Base-by-base conservation (phyloP, 1,284 basidiomycete species). In the Cryptococcus sp. region DNA sequence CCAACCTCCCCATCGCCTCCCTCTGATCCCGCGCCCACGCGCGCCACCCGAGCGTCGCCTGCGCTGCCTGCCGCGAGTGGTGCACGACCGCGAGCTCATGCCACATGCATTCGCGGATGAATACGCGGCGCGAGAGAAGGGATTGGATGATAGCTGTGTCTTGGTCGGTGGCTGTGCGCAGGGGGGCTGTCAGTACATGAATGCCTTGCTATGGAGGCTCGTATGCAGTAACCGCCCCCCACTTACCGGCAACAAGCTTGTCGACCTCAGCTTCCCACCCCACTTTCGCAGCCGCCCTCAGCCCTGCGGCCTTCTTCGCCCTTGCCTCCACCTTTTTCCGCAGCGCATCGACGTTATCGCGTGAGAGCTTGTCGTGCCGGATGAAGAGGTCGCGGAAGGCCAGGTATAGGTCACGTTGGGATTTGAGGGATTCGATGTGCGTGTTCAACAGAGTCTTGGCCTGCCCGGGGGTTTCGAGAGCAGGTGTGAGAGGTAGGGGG, bases 61-160 rank as follows among this genome's bases (percentile, higher is more conserved):
- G 81, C 0, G 87, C 82, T 61, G 91, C 89, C 77, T 94, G 91
- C 43, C 88, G 80, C 67, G 92, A 91, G 74, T 94, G 91, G 50
- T 92, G 78, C 28, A 94, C 86, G 2, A 92, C 87, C 13, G 88
- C 84, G 15, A 94, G 80, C 74, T 95, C 91, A 66, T 93, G 88
- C 91, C 91, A 95, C 83, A 94, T 84, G 63, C 91, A 89, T 56
- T 87, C 87, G 42, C 89, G 85, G 59, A 92, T 86, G 69, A 92
- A 93, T 9, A 93, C 83, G 35, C 90, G 80, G 58, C 90, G 79
- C 56, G 82, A 84, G 38, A 93, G 79, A 53, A 86, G 82, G 2
- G 83, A 80, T 7, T 82, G 80, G 62, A 93, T 90, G 0, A 59
- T 57, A 5, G 67, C 56, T 39, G 68, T 74, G 53, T 77, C 76